Evolutionary conservation across 345 rosid genomes (phyloP).

Genomic region (Populus tremula): DNA sequence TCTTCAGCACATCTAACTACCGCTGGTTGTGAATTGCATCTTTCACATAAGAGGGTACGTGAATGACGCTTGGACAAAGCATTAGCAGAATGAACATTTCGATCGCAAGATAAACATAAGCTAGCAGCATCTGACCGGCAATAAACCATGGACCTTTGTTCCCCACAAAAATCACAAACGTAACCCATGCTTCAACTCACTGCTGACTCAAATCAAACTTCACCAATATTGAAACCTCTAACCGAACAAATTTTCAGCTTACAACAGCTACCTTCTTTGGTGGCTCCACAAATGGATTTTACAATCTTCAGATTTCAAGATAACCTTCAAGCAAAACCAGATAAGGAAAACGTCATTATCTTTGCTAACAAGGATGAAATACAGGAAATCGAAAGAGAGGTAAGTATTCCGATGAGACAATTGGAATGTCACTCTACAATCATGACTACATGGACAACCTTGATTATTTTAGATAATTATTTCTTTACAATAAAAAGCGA

Average conservation of each 20-base stretch:
- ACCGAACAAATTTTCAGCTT: constrained; percentile 22
- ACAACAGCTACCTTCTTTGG: constrained; percentile 20
- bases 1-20: constrained; percentile 74
- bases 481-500: not conserved
- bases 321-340: constrained; percentile 17
- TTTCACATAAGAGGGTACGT: constrained; percentile 77
- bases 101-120: constrained; percentile 90
- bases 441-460: not conserved
- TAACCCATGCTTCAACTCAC: constrained; percentile 59
- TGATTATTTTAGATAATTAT: no score
- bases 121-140: constrained; percentile 95
- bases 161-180: constrained; percentile 89
- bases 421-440: not conserved
- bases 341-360: not conserved
- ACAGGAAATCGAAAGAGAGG: not conserved
- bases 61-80: constrained; percentile 90
- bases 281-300: constrained; percentile 1
- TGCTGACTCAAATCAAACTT: constrained; percentile 14
- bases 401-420: not conserved
- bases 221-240: constrained; percentile 11
- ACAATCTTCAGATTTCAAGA: not conserved
- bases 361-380: not conserved
- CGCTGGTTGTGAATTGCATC: constrained; percentile 87
- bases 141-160: constrained; percentile 85
- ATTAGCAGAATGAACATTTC: constrained; percentile 91